Conservation (phyloP, 345 rosid species). For the Heritiera littoralis region DNA sequence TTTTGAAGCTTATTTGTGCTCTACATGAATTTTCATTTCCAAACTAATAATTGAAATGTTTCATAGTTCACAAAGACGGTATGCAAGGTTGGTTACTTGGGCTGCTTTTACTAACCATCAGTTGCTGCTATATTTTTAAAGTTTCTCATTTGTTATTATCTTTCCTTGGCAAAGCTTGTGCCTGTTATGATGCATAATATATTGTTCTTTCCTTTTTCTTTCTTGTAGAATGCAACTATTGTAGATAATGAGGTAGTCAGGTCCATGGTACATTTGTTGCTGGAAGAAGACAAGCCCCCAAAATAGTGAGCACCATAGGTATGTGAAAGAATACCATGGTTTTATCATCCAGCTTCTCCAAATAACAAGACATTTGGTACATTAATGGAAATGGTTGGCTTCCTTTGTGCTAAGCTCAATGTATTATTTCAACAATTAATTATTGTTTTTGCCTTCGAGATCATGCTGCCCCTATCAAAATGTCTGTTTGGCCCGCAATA, state of each 20-base stretch:
- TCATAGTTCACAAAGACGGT: background rate
- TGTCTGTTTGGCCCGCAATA: too few species aligned
- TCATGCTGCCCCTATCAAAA: too few species aligned
- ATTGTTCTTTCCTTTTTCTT: background rate
- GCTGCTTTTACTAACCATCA: background rate
- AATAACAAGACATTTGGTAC: too few species aligned
- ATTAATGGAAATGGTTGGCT: too few species aligned
- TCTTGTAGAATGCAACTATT: conserved; percentile 53
- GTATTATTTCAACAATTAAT: too few species aligned
- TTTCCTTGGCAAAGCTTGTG: background rate
- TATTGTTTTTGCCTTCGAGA: too few species aligned
- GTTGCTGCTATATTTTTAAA: background rate
- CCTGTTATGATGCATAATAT: background rate
- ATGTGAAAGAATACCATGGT: too few species aligned
- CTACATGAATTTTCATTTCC: background rate
- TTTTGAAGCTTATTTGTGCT: background rate
- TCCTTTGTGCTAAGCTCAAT: too few species aligned
- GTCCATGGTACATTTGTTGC: conserved; percentile 68
- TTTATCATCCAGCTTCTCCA: too few species aligned
- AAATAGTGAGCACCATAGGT: conserved; percentile 3
- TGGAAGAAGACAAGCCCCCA: conserved; percentile 68
- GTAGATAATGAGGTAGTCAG: conserved; percentile 71
- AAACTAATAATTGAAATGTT: background rate
- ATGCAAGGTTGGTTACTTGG: too few species aligned
- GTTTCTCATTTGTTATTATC: background rate